Conservation (phyloP, 305 asterid genomes). For the Fraxinus baroniana region DNA sequence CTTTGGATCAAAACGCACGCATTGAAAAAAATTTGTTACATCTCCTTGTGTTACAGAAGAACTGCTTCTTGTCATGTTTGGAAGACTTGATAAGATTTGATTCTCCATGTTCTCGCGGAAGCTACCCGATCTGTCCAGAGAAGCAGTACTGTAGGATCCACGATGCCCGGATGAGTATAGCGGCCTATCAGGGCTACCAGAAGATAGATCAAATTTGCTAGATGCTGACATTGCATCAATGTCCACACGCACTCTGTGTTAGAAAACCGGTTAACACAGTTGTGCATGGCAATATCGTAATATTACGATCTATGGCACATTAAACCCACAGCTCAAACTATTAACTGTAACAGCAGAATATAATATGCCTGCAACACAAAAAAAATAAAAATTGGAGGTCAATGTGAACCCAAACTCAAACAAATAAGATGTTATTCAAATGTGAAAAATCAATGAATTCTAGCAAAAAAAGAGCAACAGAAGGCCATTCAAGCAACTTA, state of each 20-base stretch:
- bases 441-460: constrained; percentile 20
- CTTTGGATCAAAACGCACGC: constrained; percentile 89
- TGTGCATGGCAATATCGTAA: constrained; percentile 70
- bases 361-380: constrained; percentile 43
- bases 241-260: constrained; percentile 55
- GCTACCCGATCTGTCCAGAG: constrained; percentile 78
- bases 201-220: constrained; percentile 77
- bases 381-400: background rate
- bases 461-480: background rate
- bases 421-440: constrained; percentile 24
- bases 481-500: constrained; percentile 1
- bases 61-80: constrained; percentile 72
- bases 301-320: constrained; percentile 44
- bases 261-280: constrained; percentile 60
- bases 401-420: constrained; percentile 17
- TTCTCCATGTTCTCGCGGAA: constrained; percentile 74
- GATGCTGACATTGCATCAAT: constrained; percentile 88
- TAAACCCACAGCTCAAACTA: constrained; percentile 44
- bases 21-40: constrained; percentile 67
- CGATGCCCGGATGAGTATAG: constrained; percentile 69
- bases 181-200: constrained; percentile 86
- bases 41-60: constrained; percentile 72
- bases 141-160: constrained; percentile 61
- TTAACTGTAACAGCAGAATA: constrained; percentile 33
- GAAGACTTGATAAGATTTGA: constrained; percentile 70